These are phyloP conservation scores for Scheffersomyces stambukii DNA, from an alignment of 1,139 yeast genomes.

Conservation along the genomic window DNA sequence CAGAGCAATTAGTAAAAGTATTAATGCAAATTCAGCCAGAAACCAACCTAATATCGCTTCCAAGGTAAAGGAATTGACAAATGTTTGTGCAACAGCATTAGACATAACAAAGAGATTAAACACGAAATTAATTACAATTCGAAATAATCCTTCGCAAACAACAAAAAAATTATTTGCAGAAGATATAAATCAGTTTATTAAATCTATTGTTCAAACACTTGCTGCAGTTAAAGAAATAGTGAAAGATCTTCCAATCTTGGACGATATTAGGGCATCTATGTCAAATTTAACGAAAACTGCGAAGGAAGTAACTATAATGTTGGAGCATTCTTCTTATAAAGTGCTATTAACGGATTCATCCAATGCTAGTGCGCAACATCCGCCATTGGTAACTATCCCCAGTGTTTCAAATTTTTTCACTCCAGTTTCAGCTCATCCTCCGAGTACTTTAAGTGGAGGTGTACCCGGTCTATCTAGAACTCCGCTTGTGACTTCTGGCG, in stretches of 20 bases:
- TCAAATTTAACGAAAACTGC: constrained; percentile 83
- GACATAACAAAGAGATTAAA: constrained; percentile 72
- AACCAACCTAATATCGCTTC: constrained; percentile 40
- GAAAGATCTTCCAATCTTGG: constrained; percentile 71
- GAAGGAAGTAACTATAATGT: constrained; percentile 79
- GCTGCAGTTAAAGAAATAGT: constrained; percentile 83
- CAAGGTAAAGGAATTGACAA: constrained; percentile 73
- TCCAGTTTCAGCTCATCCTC: constrained; percentile 28
- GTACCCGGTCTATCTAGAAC: neutral
- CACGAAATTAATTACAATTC: constrained; percentile 50
- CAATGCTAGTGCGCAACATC: constrained; percentile 4
- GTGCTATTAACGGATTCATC: constrained; percentile 25
- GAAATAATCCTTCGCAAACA: constrained; percentile 46
- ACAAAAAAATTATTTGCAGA: constrained; percentile 78
- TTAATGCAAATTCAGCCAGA: constrained; percentile 18
- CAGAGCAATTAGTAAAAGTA: constrained; percentile 62
- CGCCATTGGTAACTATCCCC: constrained; percentile 3
- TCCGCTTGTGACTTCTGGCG: constrained; percentile 2
- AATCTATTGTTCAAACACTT: constrained; percentile 76
- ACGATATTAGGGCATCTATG: constrained; percentile 76
- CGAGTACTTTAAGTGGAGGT: constrained; percentile 10
- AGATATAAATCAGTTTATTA: constrained; percentile 76
- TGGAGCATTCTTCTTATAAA: constrained; percentile 53
- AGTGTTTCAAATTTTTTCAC: constrained; percentile 31
- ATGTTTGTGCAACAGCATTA: constrained; percentile 74